A percentile compares a stretch with the other conserved stretches of the same genome.
These are phyloP conservation scores for Phytophthora fragariaefolia DNA, from an alignment of 352 stramenopile genomes.

Conservation along the genomic window DNA sequence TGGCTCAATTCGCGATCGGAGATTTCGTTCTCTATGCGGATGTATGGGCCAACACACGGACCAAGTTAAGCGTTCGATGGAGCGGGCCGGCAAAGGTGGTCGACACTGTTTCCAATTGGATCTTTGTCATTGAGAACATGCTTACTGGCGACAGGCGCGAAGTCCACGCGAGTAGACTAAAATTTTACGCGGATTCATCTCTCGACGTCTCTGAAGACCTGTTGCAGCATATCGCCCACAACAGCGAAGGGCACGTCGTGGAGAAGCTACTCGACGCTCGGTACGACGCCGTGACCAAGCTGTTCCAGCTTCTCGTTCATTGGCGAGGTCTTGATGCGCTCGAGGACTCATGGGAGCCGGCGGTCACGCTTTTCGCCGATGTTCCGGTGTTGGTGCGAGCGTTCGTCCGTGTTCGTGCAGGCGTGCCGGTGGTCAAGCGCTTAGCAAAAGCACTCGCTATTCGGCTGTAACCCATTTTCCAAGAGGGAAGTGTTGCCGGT, in stretches of 20 bases:
- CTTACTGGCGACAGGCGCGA: background rate
- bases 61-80: background rate
- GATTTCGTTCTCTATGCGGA: constrained; percentile 1
- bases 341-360: background rate
- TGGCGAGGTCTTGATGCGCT: background rate
- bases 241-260: background rate
- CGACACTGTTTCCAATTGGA: background rate
- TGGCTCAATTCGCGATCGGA: background rate
- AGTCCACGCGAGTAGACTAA: background rate
- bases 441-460: too few relatives aligned
- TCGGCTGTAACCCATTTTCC: too few relatives aligned
- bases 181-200: background rate
- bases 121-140: too few relatives aligned
- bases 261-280: background rate
- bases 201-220: background rate
- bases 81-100: background rate
- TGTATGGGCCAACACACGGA: background rate
- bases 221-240: background rate
- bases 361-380: background rate
- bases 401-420: too few relatives aligned
- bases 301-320: background rate
- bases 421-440: too few relatives aligned
- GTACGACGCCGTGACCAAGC: background rate
- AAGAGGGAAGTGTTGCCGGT: too few relatives aligned
- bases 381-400: too few relatives aligned